A percentile compares a stretch with the other conserved stretches of the same genome.
Conservation (phyloP, 805 yeast genomes). For the Metschnikowia gruessii region DNA sequence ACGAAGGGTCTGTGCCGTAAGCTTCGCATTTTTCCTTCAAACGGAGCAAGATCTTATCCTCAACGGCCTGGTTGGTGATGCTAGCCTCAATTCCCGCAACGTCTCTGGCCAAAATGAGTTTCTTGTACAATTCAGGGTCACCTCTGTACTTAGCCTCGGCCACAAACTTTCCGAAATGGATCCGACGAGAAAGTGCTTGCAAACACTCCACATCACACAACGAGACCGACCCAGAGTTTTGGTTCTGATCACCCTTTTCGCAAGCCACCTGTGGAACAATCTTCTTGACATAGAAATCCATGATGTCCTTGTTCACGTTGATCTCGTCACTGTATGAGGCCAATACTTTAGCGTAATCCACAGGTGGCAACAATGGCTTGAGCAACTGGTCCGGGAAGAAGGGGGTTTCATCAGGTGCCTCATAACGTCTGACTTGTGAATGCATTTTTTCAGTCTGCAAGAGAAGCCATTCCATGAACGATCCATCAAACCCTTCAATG, state of each 20-base stretch:
- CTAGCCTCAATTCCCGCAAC: constrained; percentile 69
- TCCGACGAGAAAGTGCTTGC: constrained; percentile 85
- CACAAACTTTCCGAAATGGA: constrained; percentile 96
- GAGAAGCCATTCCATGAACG: constrained; percentile 85
- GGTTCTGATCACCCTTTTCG: constrained; percentile 67
- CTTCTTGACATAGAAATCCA: constrained; percentile 61
- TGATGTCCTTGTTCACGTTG: constrained; percentile 71
- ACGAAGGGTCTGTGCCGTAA: constrained; percentile 85
- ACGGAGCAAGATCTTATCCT: constrained; percentile 75
- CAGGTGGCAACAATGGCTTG: constrained; percentile 74
- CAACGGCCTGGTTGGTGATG: constrained; percentile 87
- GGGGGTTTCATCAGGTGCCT: constrained; percentile 92
- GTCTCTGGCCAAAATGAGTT: constrained; percentile 64
- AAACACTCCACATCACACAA: constrained; percentile 80
- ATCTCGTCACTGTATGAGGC: constrained; percentile 73
- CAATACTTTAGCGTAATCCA: constrained; percentile 74
- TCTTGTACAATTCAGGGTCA: constrained; percentile 61
- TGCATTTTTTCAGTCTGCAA: constrained; percentile 63
- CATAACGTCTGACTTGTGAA: constrained; percentile 81
- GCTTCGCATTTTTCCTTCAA: constrained; percentile 76
- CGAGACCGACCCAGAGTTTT: constrained; percentile 86
- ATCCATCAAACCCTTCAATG: constrained; percentile 69
- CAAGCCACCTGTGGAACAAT: constrained; percentile 75
- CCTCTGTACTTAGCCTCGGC: constrained; percentile 88
- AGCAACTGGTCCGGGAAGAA: constrained; percentile 71